Conservation (phyloP, 192 early-diverging fungal genomes). For the Cetraspora pellucida region DNA sequence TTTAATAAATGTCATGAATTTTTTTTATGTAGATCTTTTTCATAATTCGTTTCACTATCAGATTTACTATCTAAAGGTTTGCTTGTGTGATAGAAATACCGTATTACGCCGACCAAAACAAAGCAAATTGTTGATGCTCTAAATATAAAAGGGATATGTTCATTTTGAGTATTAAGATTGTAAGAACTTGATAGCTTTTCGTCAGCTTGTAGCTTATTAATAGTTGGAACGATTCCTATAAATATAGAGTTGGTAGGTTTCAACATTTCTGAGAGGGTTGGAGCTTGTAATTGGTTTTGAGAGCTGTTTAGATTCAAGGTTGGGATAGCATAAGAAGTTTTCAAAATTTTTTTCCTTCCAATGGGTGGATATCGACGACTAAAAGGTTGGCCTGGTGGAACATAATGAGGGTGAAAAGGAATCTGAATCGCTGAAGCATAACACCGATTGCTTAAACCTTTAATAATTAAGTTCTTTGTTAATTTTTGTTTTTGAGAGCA, state of each 20-base stretch:
- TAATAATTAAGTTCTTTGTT: no score
- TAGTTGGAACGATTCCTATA: constrained; percentile 5
- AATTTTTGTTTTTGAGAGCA: no score
- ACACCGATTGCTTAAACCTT: neutral
- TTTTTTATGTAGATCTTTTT: neutral
- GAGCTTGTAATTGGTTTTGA: neutral
- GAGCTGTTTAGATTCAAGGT: neutral
- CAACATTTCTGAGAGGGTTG: neutral
- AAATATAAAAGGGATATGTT: constrained; percentile 16
- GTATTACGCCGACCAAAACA: neutral
- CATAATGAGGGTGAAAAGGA: constrained; percentile 25
- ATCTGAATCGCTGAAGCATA: constrained; percentile 21
- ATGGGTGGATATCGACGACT: neutral
- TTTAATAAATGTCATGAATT: neutral
- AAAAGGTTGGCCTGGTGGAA: constrained; percentile 18
- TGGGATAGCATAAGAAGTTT: neutral
- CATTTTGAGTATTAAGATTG: neutral
- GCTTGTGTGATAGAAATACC: neutral
- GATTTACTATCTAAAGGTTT: no score
- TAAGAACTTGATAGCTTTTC: neutral
- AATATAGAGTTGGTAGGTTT: neutral
- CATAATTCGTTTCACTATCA: neutral
- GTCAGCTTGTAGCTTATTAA: neutral
- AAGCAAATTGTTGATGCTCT: constrained; percentile 21
- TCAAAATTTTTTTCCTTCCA: neutral